phyloP scores from a whole-genome alignment of 2,329 filamentous ascomycete genomes.

The Eutypa lata region DNA sequence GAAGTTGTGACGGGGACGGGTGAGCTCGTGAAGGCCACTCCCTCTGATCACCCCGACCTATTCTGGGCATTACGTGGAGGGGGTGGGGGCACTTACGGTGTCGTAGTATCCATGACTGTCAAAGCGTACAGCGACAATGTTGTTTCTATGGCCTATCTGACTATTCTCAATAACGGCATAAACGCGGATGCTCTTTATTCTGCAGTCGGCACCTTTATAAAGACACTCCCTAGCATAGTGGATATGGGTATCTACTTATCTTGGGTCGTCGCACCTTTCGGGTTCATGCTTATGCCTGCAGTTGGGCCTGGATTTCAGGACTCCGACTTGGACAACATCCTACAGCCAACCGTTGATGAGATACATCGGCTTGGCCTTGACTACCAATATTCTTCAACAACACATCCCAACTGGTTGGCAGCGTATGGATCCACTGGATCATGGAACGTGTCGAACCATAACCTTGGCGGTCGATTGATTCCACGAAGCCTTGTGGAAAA shows the following conservation, averaged over 20 bases:
- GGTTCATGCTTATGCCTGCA: conserved; percentile 12
- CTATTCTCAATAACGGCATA: conserved; percentile 1
- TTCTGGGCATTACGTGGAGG: conserved; percentile 63
- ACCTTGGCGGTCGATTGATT: conserved; percentile 12
- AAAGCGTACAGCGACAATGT: conserved; percentile 4
- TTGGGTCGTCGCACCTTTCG: conserved; percentile 8
- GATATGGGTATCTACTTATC: conserved; percentile 8
- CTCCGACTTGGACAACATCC: conserved; percentile 4
- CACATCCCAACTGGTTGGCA: conserved; percentile 6
- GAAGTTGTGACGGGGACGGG: conserved; percentile 53
- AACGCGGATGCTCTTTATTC: conserved; percentile 8
- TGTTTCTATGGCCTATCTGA: conserved; percentile 3
- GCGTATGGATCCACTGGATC: conserved; percentile 4
- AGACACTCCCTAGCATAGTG: conserved; percentile 7
- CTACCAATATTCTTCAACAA: conserved; percentile 7
- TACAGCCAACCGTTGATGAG: conserved; percentile 4
- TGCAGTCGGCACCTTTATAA: conserved; percentile 4
- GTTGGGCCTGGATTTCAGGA: conserved; percentile 3
- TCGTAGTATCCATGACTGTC: conserved; percentile 37
- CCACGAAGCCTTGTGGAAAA: conserved; percentile 9
- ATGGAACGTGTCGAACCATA: conserved; percentile 14
- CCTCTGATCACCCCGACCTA: conserved; percentile 48
- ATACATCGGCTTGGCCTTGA: conserved; percentile 7
- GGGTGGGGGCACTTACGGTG: conserved; percentile 55
- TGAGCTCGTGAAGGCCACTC: conserved; percentile 43